Evolutionary conservation across 768 basidiomycete species (phyloP), one percentile per base, ranked within the genome.

Genomic region (Paxillus involutus): DNA sequence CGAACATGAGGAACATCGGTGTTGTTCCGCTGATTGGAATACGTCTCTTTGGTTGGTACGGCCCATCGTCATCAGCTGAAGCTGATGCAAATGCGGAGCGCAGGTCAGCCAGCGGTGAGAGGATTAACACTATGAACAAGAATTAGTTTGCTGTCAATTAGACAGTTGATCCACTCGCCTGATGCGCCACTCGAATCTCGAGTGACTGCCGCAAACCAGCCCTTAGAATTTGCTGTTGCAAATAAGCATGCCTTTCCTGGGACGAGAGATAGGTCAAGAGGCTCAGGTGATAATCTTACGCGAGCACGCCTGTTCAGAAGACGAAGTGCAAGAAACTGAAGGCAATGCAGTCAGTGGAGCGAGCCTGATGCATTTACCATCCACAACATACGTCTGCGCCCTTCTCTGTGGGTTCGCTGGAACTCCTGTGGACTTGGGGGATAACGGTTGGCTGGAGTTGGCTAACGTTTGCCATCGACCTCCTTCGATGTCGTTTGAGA

Each of bases 171-270:
- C 8, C 33, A 57, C 75, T 42, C 52, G 82, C 82, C 71, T 53
- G 73, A 74, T 53, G 69, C 59, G 48, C 70, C 59, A 60, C 65
- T 43, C 45, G 58, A 49, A 46, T 71, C 70, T 37, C 72, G 69
- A 42, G 70, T 76, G 10, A 82, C 78, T 32, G 88, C 86, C 44
- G 81, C 85, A 68, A 91, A 91, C 83, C 84, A 91, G 29, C 82
- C 85, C 57, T 74, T 79, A 12, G 74, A 69, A 63, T 85, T 88
- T 3, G 84, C 77, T 3, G 80, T 74, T 4, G 83, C 78, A 59
- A 92, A 81, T 16, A 87, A 73, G 49, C 70, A 77, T 39, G 79
- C 81, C 24, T 78, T 75, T 6, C 77, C 70, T 2, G 74, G 71
- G 41, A 76, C 58, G 1, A 68, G 47, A 16, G 78, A 62, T 19